Evolutionary conservation across 2,329 filamentous ascomycete species (phyloP).

Genomic region (Ceratocystis albifundus): DNA sequence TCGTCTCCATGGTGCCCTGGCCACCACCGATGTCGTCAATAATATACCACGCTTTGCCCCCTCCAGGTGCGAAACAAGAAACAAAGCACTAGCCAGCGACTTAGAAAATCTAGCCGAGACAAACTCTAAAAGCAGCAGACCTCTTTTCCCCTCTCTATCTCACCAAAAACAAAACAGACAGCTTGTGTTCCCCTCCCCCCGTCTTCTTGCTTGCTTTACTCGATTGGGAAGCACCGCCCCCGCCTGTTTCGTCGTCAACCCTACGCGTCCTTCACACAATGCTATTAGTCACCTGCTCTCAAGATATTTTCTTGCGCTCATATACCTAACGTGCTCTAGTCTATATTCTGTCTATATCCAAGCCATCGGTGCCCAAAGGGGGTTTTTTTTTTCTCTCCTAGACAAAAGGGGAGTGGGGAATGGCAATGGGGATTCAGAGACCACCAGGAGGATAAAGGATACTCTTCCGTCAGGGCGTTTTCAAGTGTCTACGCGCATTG

Average conservation of each 20-base stretch:
- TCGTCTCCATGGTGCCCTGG: slow-evolving; percentile 3
- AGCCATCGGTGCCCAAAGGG: too few species aligned
- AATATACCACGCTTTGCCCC: neutral
- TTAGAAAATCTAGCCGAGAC: neutral
- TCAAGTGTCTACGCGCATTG: neutral
- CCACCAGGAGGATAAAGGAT: neutral
- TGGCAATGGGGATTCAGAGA: too few species aligned
- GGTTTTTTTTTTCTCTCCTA: too few species aligned
- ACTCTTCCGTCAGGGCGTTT: neutral
- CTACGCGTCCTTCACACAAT: neutral
- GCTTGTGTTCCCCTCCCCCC: too few species aligned
- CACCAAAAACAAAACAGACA: neutral
- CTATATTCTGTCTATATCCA: too few species aligned
- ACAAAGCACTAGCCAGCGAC: neutral
- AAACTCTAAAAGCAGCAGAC: neutral
- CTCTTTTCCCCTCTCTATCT: neutral
- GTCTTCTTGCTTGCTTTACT: too few species aligned
- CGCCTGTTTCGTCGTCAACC: neutral
- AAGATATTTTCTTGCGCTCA: too few species aligned
- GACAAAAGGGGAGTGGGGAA: too few species aligned
- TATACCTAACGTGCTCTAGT: too few species aligned
- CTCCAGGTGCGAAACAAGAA: neutral
- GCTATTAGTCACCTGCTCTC: neutral
- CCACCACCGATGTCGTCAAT: neutral
- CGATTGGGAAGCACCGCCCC: too few species aligned